A percentile compares a stretch with the other conserved stretches of the same genome.
These are phyloP conservation scores for Spathaspora arborariae DNA, from an alignment of 805 yeast genomes.

Conservation along the genomic window DNA sequence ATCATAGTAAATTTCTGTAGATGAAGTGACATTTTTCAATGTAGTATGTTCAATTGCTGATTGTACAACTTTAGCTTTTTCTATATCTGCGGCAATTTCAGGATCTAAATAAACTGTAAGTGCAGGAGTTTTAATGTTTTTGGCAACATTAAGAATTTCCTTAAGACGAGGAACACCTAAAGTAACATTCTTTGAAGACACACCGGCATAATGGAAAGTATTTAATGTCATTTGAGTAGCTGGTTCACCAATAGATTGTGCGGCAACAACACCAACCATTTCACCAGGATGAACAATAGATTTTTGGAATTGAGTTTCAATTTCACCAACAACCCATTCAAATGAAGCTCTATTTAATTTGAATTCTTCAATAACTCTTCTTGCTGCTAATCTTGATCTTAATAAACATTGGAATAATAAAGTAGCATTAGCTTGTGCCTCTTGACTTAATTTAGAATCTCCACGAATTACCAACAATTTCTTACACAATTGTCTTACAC, in stretches of 20 bases:
- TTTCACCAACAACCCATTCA: slow-evolving; percentile 93
- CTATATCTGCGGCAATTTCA: slow-evolving; percentile 82
- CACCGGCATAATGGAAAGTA: slow-evolving; percentile 98
- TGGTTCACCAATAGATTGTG: slow-evolving; percentile 97
- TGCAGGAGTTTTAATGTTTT: slow-evolving; percentile 99
- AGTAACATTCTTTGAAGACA: slow-evolving; percentile 91
- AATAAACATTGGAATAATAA: slow-evolving; percentile 84
- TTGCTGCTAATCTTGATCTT: slow-evolving; percentile 86
- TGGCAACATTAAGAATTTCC: slow-evolving; percentile 97
- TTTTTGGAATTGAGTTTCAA: slow-evolving; percentile 89
- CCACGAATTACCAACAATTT: slow-evolving; percentile 82
- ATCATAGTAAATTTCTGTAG: slow-evolving; percentile 95
- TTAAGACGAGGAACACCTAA: slow-evolving; percentile 97
- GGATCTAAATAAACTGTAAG: slow-evolving; percentile 86
- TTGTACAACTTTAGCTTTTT: slow-evolving; percentile 90
- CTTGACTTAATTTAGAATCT: slow-evolving; percentile 61
- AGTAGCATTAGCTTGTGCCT: slow-evolving; percentile 93
- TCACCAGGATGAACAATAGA: slow-evolving; percentile 95
- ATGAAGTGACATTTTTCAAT: slow-evolving; percentile 90
- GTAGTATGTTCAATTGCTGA: slow-evolving; percentile 97
- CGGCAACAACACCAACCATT: slow-evolving; percentile 97
- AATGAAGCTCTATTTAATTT: slow-evolving; percentile 81
- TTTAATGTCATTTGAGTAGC: slow-evolving; percentile 97
- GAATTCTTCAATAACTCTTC: slow-evolving; percentile 90
- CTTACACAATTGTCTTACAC: slow-evolving; percentile 65